These are phyloP conservation scores for Solanum etuberosum DNA, from an alignment of 257 asterid genomes.

Conservation along the genomic window DNA sequence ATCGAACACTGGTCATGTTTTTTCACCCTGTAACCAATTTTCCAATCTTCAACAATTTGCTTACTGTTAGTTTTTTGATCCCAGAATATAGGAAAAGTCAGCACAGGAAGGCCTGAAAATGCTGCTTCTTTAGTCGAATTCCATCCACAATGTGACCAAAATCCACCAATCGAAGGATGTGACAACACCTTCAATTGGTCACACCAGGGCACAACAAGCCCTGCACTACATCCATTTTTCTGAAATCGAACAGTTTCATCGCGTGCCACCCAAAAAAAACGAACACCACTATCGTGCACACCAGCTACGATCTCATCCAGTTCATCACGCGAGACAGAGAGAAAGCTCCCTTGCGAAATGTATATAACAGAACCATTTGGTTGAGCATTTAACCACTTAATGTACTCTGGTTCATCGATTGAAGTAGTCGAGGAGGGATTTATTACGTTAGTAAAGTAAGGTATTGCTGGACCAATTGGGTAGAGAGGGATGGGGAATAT, in stretches of 20 bases:
- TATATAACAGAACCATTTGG: slow-evolving; percentile 40
- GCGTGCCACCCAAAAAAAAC: slow-evolving; percentile 48
- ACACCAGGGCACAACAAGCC: slow-evolving; percentile 57
- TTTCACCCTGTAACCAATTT: slow-evolving; percentile 44
- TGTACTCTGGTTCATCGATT: not conserved
- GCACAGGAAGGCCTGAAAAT: slow-evolving; percentile 42
- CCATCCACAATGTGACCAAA: slow-evolving; percentile 74
- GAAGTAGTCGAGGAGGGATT: not conserved
- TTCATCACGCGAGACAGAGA: slow-evolving; percentile 29
- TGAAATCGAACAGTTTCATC: slow-evolving; percentile 6
- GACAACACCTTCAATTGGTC: slow-evolving; percentile 43
- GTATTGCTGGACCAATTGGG: slow-evolving; percentile 34
- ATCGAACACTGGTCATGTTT: slow-evolving; percentile 13
- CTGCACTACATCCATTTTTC: slow-evolving; percentile 3
- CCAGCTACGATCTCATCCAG: slow-evolving; percentile 40
- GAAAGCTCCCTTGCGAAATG: slow-evolving; percentile 50
- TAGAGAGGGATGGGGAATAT: slow-evolving; percentile 15
- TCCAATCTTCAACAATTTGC: slow-evolving; percentile 50
- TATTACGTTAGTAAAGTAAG: not conserved
- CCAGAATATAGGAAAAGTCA: slow-evolving; percentile 30
- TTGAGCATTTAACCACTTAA: slow-evolving; percentile 43
- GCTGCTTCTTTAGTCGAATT: slow-evolving; percentile 50
- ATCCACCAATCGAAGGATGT: slow-evolving; percentile 50
- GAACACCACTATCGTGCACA: slow-evolving; percentile 23
- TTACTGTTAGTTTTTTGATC: slow-evolving; percentile 47